phyloP scores from a whole-genome alignment of 1,284 basidiomycete genomes.

The Tetrapyrgos nigripes region DNA sequence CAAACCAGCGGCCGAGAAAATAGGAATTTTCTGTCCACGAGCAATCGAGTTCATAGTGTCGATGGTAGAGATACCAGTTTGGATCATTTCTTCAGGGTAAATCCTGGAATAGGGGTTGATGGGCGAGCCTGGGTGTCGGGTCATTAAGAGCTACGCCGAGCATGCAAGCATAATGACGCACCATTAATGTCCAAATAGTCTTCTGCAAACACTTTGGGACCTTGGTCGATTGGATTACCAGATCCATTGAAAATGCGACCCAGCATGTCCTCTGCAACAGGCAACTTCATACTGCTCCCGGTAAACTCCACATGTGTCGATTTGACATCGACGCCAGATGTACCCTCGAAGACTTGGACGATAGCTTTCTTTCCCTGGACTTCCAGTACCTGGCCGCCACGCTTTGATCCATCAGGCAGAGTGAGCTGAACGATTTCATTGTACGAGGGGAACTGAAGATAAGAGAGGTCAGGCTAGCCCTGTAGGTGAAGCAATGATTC shows the following conservation, averaged over 20 bases:
- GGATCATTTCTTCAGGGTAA: constrained; percentile 99
- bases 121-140: constrained; percentile 77
- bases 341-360: constrained; percentile 99
- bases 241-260: constrained; percentile 99
- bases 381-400: constrained; percentile 98
- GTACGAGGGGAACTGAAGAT: constrained; percentile 92
- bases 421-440: constrained; percentile 99
- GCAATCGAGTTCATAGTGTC: constrained; percentile 99
- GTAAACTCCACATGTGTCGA: constrained; percentile 98
- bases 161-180: constrained; percentile 40
- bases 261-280: constrained; percentile 99
- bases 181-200: constrained; percentile 99
- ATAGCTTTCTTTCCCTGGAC: constrained; percentile 99
- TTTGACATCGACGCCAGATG: constrained; percentile 96
- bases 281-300: constrained; percentile 97
- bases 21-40: constrained; percentile 99
- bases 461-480: constrained; percentile 19
- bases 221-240: constrained; percentile 97
- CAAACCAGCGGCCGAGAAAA: constrained; percentile 98
- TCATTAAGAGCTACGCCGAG: constrained; percentile 10
- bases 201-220: constrained; percentile 98
- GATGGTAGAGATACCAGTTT: constrained; percentile 99
- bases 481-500: constrained; percentile 15
- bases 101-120: constrained; percentile 99
- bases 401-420: constrained; percentile 93